These are phyloP conservation scores for Alnus rubra DNA, from an alignment of 306 rosid species.

Conservation along the genomic window DNA sequence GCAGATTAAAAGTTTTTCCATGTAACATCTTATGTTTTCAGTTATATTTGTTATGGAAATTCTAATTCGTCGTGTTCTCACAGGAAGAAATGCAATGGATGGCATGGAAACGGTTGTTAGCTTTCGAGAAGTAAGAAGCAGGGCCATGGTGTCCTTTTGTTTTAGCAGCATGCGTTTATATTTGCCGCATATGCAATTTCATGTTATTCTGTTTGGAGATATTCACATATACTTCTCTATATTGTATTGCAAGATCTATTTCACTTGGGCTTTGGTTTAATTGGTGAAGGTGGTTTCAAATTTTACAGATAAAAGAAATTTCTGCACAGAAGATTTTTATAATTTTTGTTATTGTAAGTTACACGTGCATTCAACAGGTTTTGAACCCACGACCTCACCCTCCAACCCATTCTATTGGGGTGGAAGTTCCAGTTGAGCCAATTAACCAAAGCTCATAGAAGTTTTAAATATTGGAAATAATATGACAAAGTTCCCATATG, in stretches of 20 bases:
- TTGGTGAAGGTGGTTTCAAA: neutral
- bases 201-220: neutral
- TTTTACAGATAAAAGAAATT: neutral
- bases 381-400: neutral
- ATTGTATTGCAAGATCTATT: slow-evolving; percentile 7
- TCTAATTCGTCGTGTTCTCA: slow-evolving; percentile 26
- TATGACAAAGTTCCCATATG: neutral
- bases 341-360: neutral
- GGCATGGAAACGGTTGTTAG: slow-evolving; percentile 77
- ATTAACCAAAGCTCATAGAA: neutral
- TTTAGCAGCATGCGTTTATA: neutral
- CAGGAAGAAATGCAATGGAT: slow-evolving; percentile 97
- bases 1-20: neutral
- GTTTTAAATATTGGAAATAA: neutral
- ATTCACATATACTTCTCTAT: neutral
- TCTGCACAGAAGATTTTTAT: neutral
- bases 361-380: neutral
- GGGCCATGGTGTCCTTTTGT: neutral
- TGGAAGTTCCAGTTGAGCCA: neutral
- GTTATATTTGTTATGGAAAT: slow-evolving; percentile 8
- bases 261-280: slow-evolving; percentile 14
- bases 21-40: slow-evolving; percentile 11
- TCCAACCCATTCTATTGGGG: neutral
- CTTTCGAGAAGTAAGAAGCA: slow-evolving; percentile 85
- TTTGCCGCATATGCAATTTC: neutral